phyloP scores from a whole-genome alignment of 495 filamentous ascomycete species.

The Xylaria scruposa region DNA sequence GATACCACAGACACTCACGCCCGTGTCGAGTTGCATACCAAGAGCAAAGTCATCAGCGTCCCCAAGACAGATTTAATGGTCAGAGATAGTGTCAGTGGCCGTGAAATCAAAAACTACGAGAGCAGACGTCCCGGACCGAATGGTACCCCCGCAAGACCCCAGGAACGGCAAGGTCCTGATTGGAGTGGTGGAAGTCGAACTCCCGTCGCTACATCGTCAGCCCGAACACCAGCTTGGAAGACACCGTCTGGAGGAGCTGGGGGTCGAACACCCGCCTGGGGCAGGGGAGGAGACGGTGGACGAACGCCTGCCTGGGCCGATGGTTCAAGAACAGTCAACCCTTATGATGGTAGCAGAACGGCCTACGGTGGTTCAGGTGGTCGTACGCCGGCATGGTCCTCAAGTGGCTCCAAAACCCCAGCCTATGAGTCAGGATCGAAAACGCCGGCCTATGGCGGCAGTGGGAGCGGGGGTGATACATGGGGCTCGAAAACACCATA shows the following conservation, averaged over 20 bases:
- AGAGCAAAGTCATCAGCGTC: conserved; percentile 84
- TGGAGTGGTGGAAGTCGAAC: conserved; percentile 68
- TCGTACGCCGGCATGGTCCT: conserved; percentile 60
- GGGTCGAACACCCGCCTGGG: conserved; percentile 73
- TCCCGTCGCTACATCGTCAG: conserved; percentile 65
- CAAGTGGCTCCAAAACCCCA: conserved; percentile 64
- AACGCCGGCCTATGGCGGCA: conserved; percentile 65
- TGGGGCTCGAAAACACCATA: conserved; percentile 82
- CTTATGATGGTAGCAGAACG: conserved; percentile 81
- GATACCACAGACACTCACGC: conserved; percentile 85
- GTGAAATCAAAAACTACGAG: conserved; percentile 69
- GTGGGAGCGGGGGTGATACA: conserved; percentile 63
- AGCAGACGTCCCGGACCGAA: conserved; percentile 62
- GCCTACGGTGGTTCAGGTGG: conserved; percentile 65
- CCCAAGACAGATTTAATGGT: conserved; percentile 77
- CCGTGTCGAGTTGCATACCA: conserved; percentile 90
- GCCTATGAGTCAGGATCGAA: conserved; percentile 73
- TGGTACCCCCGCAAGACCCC: conserved; percentile 51
- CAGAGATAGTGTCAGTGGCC: conserved; percentile 82
- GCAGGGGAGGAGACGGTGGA: conserved; percentile 60
- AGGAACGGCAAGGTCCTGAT: conserved; percentile 47
- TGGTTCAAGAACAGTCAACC: conserved; percentile 75
- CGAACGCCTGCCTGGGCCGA: conserved; percentile 85
- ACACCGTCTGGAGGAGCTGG: conserved; percentile 49
- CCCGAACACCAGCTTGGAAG: conserved; percentile 73